phyloP scores from a whole-genome alignment of 257 asterid genomes.

The Ligustrum vulgare region DNA sequence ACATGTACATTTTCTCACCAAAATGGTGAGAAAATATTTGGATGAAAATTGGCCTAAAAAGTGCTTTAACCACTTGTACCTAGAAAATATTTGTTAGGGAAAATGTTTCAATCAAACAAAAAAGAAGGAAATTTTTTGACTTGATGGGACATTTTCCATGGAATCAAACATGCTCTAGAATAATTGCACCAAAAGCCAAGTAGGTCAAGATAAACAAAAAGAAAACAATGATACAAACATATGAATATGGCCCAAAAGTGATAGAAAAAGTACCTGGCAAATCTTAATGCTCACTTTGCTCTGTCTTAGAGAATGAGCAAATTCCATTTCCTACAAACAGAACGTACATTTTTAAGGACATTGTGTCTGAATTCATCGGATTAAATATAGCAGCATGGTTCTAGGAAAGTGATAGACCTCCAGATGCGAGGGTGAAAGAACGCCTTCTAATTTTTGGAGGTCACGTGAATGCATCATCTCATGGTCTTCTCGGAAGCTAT shows the following conservation, averaged over 20 bases:
- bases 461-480: constrained; percentile 90
- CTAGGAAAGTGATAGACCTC: constrained; percentile 58
- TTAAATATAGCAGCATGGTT: constrained; percentile 11
- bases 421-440: constrained; percentile 93
- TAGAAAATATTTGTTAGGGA: too few species aligned
- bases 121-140: too few species aligned
- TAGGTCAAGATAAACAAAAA: background rate
- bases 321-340: constrained; percentile 82
- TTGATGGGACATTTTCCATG: too few species aligned
- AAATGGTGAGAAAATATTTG: too few species aligned
- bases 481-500: constrained; percentile 92
- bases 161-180: background rate
- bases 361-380: constrained; percentile 26
- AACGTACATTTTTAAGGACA: constrained; percentile 16
- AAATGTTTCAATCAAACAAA: too few species aligned
- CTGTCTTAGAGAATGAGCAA: constrained; percentile 87
- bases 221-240: constrained; percentile 3
- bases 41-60: too few species aligned
- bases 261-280: constrained; percentile 62
- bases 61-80: too few species aligned
- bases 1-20: too few species aligned
- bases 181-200: background rate
- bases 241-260: constrained; percentile 3
- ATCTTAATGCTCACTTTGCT: constrained; percentile 90
- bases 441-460: constrained; percentile 91